Base-by-base conservation (phyloP, 2,329 filamentous ascomycete genomes). In the Beauveria scarabaeidicola region DNA sequence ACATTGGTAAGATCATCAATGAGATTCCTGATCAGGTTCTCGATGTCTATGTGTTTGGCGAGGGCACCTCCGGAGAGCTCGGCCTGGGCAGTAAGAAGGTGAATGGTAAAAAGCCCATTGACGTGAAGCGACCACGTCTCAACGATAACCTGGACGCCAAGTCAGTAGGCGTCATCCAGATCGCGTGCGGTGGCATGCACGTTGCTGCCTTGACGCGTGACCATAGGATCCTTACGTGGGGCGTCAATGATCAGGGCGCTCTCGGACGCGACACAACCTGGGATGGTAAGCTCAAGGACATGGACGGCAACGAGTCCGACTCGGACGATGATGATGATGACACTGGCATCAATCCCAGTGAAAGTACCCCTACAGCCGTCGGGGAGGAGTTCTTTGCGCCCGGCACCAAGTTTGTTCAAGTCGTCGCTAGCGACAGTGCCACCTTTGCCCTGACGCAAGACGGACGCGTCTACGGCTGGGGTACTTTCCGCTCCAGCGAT, bases 151-250 rank as follows among this genome's bases (percentile, higher is more conserved):
- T 75, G 13, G 67, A 69, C 5, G 69, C 73, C 67, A 83, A 84
- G 61, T 85, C 87, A 9, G 78, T 90, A 32, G 89, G 89, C 38
- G 82, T 94, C 40, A 89, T 94, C 2, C 85, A 89, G 72, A 74
- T 95, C 60, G 85, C 88, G 54, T 85, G 87, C 62, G 90, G 90
- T 62, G 90, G 89, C 60, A 93, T 95, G 89, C 90, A 95, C 73
- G 85, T 81, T 56, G 78, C 88, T 63, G 89, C 87, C 3, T 75
- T 94, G 56, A 93, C 90, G 53, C 81, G 86, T 65, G 87, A 93
- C 72, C 90, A 91, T 77, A 86, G 86, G 74, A 88, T 95, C 65
- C 76, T 91, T 58, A 91, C 89, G 29, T 95, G 90, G 90, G 90
- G 90, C 58, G 90, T 94, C 66, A 94, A 94, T 69, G 90, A 95